Evolutionary conservation across 1,139 yeast genomes (phyloP).

Genomic region (Zygoascus sp.): DNA sequence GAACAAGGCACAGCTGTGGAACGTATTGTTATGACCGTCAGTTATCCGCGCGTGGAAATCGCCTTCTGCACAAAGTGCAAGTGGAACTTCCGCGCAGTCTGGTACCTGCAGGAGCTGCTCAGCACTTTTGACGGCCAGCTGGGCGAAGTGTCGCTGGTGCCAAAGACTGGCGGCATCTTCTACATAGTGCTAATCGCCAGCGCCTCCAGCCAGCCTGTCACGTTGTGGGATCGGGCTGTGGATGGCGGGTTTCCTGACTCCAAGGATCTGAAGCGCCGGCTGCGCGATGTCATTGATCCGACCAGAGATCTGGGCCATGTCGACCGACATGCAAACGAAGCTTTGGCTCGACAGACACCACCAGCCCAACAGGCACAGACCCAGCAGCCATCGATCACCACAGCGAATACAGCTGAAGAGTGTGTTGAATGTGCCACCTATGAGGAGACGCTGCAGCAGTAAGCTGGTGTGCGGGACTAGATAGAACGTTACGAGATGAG

Average conservation of each 20-base stretch:
- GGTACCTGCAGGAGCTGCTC: constrained; percentile 61
- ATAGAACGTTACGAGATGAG: no score
- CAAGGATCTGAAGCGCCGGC: constrained; percentile 51
- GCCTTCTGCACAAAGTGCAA: constrained; percentile 58
- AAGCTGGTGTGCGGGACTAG: no score
- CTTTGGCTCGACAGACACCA: no score
- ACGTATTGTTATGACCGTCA: no score
- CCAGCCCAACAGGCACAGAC: no score
- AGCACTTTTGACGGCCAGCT: constrained; percentile 52
- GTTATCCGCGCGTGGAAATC: constrained; percentile 47
- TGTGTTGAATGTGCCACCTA: constrained; percentile 9
- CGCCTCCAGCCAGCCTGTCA: constrained; percentile 20
- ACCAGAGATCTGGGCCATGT: constrained; percentile 46
- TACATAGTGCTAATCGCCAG: constrained; percentile 34
- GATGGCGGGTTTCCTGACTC: constrained; percentile 60
- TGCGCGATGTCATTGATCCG: constrained; percentile 49
- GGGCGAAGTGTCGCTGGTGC: constrained; percentile 52
- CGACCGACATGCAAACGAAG: constrained; percentile 27
- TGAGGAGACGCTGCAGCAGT: no score
- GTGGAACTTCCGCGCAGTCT: constrained; percentile 63
- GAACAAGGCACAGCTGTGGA: no score
- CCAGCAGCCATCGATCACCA: no score
- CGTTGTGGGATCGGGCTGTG: constrained; percentile 52
- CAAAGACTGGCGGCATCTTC: constrained; percentile 53
- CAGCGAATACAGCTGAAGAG: background rate